A percentile compares a stretch with the other conserved stretches of the same genome.
Conservation (phyloP, 129 eudicot species). For the Flaveria linearis region DNA sequence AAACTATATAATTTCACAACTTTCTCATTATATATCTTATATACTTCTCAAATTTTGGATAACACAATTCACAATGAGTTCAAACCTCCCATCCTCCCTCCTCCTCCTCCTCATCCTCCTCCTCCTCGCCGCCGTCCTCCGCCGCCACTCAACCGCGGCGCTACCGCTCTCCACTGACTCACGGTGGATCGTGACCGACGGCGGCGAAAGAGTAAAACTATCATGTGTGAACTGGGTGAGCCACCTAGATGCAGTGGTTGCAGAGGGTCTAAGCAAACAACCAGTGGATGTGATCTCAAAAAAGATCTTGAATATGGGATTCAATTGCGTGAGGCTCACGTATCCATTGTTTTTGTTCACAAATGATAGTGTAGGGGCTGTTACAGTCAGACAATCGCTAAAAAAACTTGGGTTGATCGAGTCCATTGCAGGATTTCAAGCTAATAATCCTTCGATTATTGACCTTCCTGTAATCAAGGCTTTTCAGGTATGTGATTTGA, state of each 20-base stretch:
- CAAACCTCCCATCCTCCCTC: slow-evolving; percentile 13
- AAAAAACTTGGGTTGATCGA: slow-evolving; percentile 57
- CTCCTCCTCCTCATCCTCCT: slow-evolving; percentile 25
- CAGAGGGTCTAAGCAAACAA: slow-evolving; percentile 90
- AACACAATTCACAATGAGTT: slow-evolving; percentile 9
- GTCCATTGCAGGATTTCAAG: slow-evolving; percentile 68
- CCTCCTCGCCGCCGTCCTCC: not conserved
- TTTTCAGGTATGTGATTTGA: slow-evolving; percentile 62
- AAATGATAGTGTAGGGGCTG: slow-evolving; percentile 52
- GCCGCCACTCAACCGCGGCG: slow-evolving; percentile 27
- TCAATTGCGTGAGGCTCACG: slow-evolving; percentile 85
- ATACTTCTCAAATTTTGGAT: not conserved
- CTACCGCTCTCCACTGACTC: slow-evolving; percentile 73
- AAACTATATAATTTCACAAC: too few species aligned
- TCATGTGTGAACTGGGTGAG: slow-evolving; percentile 92
- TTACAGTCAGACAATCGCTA: slow-evolving; percentile 72
- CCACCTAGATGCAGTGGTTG: slow-evolving; percentile 71
- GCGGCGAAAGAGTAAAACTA: slow-evolving; percentile 70
- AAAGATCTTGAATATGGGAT: slow-evolving; percentile 55
- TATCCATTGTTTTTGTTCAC: slow-evolving; percentile 77
- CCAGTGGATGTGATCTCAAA: slow-evolving; percentile 66
- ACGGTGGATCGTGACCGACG: slow-evolving; percentile 76
- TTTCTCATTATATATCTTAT: not conserved
- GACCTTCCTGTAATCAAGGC: slow-evolving; percentile 74
- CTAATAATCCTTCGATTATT: slow-evolving; percentile 68